A percentile compares a stretch with the other conserved stretches of the same genome.
These are phyloP conservation scores for Yamadazyma taylorii DNA, from an alignment of 1,139 yeast species.

Conservation along the genomic window DNA sequence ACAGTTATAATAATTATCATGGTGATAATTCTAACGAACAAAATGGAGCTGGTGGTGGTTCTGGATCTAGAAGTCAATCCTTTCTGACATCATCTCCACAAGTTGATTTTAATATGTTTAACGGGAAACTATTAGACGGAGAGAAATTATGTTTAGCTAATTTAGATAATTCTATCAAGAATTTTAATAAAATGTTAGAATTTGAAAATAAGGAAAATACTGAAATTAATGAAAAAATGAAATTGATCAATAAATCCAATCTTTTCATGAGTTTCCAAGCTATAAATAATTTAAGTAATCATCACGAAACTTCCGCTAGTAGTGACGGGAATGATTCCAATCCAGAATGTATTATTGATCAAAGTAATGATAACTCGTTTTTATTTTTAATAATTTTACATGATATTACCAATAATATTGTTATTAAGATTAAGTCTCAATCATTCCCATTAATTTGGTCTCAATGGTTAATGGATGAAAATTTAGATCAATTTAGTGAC, in stretches of 20 bases:
- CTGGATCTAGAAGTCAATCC: too few relatives aligned
- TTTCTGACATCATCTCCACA: too few relatives aligned
- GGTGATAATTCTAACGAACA: too few relatives aligned
- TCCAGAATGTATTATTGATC: slow-evolving; percentile 42
- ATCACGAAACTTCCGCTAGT: slow-evolving; percentile 25
- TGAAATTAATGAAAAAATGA: slow-evolving; percentile 20
- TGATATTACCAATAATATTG: slow-evolving; percentile 76
- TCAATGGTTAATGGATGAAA: slow-evolving; percentile 68
- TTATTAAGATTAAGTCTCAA: slow-evolving; percentile 77
- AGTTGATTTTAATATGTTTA: slow-evolving; percentile 64
- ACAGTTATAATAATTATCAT: slow-evolving; percentile 47
- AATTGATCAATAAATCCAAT: slow-evolving; percentile 50
- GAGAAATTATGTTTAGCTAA: slow-evolving; percentile 87
- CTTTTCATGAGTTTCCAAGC: slow-evolving; percentile 84
- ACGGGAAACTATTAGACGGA: slow-evolving; percentile 82
- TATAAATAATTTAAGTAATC: slow-evolving; percentile 22
- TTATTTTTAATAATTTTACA: slow-evolving; percentile 71
- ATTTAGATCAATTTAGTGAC: slow-evolving; percentile 28
- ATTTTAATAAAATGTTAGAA: slow-evolving; percentile 30
- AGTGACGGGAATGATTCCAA: slow-evolving; percentile 21
- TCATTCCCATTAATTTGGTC: slow-evolving; percentile 91
- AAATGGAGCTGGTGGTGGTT: neutral
- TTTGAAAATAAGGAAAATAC: slow-evolving; percentile 25
- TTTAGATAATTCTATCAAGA: slow-evolving; percentile 68
- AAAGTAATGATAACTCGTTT: slow-evolving; percentile 36